These are phyloP conservation scores for Ambrosiella xylebori DNA, from an alignment of 2,329 filamentous ascomycete species.

Conservation along the genomic window DNA sequence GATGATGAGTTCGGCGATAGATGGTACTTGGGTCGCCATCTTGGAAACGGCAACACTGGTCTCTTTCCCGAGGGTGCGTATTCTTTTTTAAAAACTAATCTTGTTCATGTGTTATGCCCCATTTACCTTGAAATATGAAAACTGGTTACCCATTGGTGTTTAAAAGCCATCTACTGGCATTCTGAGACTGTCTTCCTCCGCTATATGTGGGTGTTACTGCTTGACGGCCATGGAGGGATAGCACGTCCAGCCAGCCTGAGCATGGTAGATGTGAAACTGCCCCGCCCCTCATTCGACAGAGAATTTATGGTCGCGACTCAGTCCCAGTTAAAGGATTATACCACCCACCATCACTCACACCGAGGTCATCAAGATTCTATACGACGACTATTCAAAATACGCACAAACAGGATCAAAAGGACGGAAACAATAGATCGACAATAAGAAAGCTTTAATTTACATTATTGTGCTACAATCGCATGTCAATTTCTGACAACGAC, in stretches of 20 bases:
- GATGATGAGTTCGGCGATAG: conserved; percentile 82
- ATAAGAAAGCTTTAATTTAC: too few relatives aligned
- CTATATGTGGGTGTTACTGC: too few relatives aligned
- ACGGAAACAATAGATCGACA: too few relatives aligned
- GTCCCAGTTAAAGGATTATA: neutral
- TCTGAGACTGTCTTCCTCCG: too few relatives aligned
- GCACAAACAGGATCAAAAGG: too few relatives aligned
- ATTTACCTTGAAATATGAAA: neutral
- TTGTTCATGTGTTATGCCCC: neutral
- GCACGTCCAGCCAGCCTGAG: too few relatives aligned
- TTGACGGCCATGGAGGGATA: too few relatives aligned
- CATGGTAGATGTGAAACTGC: too few relatives aligned
- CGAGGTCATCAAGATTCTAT: neutral
- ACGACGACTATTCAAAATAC: neutral
- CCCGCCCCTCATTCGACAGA: too few relatives aligned
- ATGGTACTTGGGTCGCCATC: conserved; percentile 64
- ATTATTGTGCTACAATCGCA: too few relatives aligned
- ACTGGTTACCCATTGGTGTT: too few relatives aligned
- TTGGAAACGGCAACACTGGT: conserved; percentile 55
- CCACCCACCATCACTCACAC: neutral
- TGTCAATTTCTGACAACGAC: neutral
- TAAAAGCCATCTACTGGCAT: too few relatives aligned
- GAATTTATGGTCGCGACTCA: neutral
- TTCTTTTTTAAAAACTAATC: conserved; percentile 2
- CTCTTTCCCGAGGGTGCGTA: conserved; percentile 66